Evolutionary conservation across 345 rosid species (phyloP).

Genomic region (Pistacia integerrima): DNA sequence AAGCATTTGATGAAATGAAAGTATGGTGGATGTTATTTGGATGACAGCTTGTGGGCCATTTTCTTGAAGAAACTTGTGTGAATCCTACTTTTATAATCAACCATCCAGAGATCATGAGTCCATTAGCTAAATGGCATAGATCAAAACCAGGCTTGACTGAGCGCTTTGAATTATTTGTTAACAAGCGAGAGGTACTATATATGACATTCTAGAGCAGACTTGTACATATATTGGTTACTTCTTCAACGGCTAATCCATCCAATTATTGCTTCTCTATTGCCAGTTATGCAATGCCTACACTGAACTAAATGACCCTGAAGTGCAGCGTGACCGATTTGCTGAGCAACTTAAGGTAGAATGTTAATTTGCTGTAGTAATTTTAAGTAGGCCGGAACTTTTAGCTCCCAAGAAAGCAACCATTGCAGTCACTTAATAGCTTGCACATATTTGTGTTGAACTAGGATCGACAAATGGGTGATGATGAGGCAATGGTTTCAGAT

Average conservation of each 20-base stretch:
- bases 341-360: slow-evolving; percentile 83
- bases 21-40: not conserved
- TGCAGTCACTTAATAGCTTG: no score
- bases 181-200: slow-evolving; percentile 74
- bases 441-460: slow-evolving; percentile 19
- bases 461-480: slow-evolving; percentile 95
- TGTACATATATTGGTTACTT: not conserved
- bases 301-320: slow-evolving; percentile 93
- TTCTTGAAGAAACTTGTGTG: slow-evolving; percentile 84
- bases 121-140: slow-evolving; percentile 89
- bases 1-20: no score
- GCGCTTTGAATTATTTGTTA: slow-evolving; percentile 87
- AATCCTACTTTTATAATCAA: slow-evolving; percentile 91
- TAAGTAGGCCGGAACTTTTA: no score
- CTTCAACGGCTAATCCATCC: not conserved
- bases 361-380: not conserved
- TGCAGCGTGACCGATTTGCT: slow-evolving; percentile 87
- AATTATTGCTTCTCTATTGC: no score
- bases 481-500: slow-evolving; percentile 96
- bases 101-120: slow-evolving; percentile 93
- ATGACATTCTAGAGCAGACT: no score
- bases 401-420: no score
- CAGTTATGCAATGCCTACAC: slow-evolving; percentile 96
- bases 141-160: slow-evolving; percentile 71
- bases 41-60: slow-evolving; percentile 91